phyloP scores from a whole-genome alignment of 495 filamentous ascomycete genomes.

The Jackrogersella multiformis region DNA sequence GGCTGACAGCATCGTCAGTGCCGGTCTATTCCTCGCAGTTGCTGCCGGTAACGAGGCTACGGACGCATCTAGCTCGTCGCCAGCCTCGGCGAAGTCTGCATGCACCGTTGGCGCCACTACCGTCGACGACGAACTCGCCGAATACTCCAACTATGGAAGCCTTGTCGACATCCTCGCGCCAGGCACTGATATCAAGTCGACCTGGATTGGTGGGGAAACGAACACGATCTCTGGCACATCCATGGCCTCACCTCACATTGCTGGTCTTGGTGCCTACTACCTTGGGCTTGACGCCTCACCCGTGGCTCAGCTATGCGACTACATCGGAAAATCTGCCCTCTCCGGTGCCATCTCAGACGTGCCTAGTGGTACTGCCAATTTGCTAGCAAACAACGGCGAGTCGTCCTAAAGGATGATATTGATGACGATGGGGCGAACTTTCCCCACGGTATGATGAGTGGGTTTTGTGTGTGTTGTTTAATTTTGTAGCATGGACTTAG shows the following conservation, averaged over 20 bases:
- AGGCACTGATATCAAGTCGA: conserved; percentile 59
- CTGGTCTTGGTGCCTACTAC: conserved; percentile 63
- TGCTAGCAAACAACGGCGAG: conserved; percentile 61
- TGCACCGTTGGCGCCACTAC: conserved; percentile 67
- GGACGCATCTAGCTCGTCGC: conserved; percentile 55
- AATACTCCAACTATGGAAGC: conserved; percentile 66
- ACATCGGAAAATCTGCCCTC: conserved; percentile 51
- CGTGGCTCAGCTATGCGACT: conserved; percentile 48
- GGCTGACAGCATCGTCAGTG: conserved; percentile 52
- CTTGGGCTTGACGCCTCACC: conserved; percentile 52
- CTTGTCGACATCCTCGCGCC: conserved; percentile 67
- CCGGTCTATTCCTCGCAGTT: conserved; percentile 59
- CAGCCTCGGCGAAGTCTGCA: conserved; percentile 60
- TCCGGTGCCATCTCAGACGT: conserved; percentile 48
- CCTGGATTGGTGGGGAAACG: conserved; percentile 57
- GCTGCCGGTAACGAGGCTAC: conserved; percentile 59
- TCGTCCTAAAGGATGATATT: conserved; percentile 32
- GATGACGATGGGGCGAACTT: neutral
- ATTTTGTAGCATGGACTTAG: neutral
- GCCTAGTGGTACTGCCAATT: conserved; percentile 56
- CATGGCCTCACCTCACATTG: conserved; percentile 67
- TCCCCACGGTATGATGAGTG: neutral
- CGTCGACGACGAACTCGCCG: conserved; percentile 54
- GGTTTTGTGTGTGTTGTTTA: neutral
- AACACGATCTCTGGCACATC: conserved; percentile 68